phyloP scores from a whole-genome alignment of 1,139 yeast species.

The Barnettozyma hawaiiensis region DNA sequence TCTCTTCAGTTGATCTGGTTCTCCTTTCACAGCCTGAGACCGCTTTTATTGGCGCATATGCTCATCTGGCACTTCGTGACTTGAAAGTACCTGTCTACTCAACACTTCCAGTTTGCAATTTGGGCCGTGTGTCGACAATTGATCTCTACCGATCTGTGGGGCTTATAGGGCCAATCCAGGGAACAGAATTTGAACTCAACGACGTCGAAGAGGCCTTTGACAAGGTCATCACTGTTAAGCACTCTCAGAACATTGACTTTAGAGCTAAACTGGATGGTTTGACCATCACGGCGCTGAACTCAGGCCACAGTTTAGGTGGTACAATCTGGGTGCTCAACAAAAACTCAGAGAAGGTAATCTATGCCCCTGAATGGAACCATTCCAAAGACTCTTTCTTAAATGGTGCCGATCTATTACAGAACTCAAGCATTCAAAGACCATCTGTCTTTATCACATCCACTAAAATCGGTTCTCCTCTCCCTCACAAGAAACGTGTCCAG shows the following conservation, averaged over 20 bases:
- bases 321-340: constrained; percentile 68
- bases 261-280: constrained; percentile 55
- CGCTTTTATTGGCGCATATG: constrained; percentile 77
- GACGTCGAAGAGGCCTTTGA: constrained; percentile 83
- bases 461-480: constrained; percentile 58
- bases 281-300: constrained; percentile 73
- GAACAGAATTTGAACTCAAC: constrained; percentile 56
- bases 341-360: constrained; percentile 71
- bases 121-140: constrained; percentile 81
- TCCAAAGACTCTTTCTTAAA: constrained; percentile 81
- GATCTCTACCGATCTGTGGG: constrained; percentile 75
- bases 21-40: constrained; percentile 82
- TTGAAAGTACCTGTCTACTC: constrained; percentile 76
- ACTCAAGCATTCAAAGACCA: constrained; percentile 69
- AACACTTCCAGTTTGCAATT: constrained; percentile 79
- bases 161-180: constrained; percentile 64
- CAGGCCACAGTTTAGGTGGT: constrained; percentile 95
- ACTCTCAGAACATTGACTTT: constrained; percentile 67
- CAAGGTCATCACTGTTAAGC: constrained; percentile 61
- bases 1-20: constrained; percentile 56
- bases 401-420: constrained; percentile 66
- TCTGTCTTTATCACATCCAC: constrained; percentile 79
- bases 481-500: constrained; percentile 62
- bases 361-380: constrained; percentile 96
- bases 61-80: constrained; percentile 62